These are phyloP conservation scores for Dipteronia sinensis DNA, from an alignment of 345 rosid species.

Conservation along the genomic window DNA sequence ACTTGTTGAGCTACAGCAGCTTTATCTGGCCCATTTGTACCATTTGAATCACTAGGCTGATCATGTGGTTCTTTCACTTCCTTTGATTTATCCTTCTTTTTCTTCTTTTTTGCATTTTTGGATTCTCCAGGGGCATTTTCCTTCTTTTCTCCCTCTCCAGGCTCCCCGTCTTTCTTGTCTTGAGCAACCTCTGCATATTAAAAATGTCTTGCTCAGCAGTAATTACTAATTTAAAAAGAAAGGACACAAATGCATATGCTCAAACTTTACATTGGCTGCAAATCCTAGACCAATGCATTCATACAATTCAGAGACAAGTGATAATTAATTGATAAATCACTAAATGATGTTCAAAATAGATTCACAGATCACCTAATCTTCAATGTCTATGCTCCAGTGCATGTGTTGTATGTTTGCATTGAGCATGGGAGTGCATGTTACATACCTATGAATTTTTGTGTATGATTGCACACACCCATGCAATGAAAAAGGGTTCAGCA, in stretches of 20 bases:
- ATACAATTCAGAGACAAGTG: not conserved
- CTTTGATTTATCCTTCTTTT: conserved; percentile 53
- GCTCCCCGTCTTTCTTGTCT: conserved; percentile 48
- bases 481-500: not conserved
- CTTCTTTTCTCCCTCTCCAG: conserved; percentile 48
- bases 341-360: not conserved
- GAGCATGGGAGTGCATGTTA: not conserved
- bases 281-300: not conserved
- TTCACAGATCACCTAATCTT: not conserved
- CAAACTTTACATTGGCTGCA: not conserved
- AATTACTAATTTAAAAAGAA: not conserved
- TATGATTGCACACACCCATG: too few relatives aligned
- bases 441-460: not conserved
- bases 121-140: conserved; percentile 51
- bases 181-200: conserved; percentile 38
- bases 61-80: conserved; percentile 50
- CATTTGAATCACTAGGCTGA: conserved; percentile 32
- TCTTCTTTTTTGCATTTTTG: conserved; percentile 66
- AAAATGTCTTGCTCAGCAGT: conserved; percentile 4
- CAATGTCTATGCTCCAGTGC: not conserved
- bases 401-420: not conserved
- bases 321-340: not conserved
- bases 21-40: conserved; percentile 31
- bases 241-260: not conserved
- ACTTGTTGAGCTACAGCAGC: conserved; percentile 34